Evolutionary conservation across 2,329 filamentous ascomycete genomes (phyloP), one percentile per base, ranked within the genome.

Genomic region (Raffaelea arxii): DNA sequence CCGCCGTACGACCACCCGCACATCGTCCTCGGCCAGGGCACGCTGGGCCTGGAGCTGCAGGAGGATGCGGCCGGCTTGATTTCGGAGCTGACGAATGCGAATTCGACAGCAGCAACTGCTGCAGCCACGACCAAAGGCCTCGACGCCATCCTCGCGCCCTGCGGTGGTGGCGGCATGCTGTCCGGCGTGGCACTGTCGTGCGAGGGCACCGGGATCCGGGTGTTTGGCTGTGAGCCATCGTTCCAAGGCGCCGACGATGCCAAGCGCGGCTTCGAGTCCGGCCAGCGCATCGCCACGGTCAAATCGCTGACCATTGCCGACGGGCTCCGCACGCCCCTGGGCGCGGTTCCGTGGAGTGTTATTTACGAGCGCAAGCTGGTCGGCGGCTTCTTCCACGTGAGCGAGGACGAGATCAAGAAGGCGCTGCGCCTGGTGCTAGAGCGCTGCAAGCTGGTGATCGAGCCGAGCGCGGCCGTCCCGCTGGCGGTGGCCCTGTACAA

Each of bases 21-120:
- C 62, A 89, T 96, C 54, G 84, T 97, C 46, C 77, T 95, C 1
- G 91, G 92, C 0, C 90, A 96, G 67, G 92, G 91, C n/a, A 97
- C 91, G 1, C 71, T 86, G 51, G 90, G 81, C 0, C 63, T 96
- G 5, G 92, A 98, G 64, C 64, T 96, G 27, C 82, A 89, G 60
- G 69, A 75, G 50, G 90, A 97, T 60, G 85, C 82, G 2, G 63
- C 10, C 27, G n/a, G n/a, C n/a, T n/a, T n/a, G n/a, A n/a, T n/a
- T n/a, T n/a, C n/a, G n/a, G n/a, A n/a, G n/a, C n/a, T n/a, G n/a
- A n/a, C n/a, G n/a, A n/a, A n/a, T n/a, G n/a, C n/a, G n/a, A n/a
- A n/a, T n/a, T n/a, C n/a, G n/a, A n/a, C 60, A 5, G 60, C 59
- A 6, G 55, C 55, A 1, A 53, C 50, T 24, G 56, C 53, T 18